Evolutionary conservation across 2,329 filamentous ascomycete genomes (phyloP).

Genomic region (Drechslerella dactyloides): DNA sequence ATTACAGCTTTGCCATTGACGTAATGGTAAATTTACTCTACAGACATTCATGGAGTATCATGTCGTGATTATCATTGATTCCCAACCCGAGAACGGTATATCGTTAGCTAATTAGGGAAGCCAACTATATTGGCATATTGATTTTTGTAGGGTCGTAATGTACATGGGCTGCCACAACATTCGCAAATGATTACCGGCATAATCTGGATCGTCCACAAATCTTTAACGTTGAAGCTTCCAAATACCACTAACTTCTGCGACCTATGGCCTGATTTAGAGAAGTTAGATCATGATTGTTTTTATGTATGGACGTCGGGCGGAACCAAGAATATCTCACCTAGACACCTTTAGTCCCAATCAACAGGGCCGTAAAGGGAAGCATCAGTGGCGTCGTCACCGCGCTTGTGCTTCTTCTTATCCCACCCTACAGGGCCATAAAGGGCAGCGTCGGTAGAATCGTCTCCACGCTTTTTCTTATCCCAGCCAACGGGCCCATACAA

Average conservation of each 20-base stretch:
- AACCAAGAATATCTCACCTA: conserved; percentile 1
- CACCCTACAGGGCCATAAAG: background rate
- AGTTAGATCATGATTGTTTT: conserved; percentile 1
- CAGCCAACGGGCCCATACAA: background rate
- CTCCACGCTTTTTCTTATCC: background rate
- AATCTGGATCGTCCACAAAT: background rate
- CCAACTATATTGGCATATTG: too few species aligned
- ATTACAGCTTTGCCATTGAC: too few species aligned
- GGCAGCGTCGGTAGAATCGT: background rate
- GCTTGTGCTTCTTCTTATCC: background rate
- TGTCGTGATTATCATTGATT: too few species aligned
- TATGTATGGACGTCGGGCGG: background rate
- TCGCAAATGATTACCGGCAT: too few species aligned
- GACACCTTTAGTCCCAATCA: conserved; percentile 6
- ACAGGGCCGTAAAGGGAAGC: conserved; percentile 20
- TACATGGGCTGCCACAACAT: too few species aligned
- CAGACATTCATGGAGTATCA: too few species aligned
- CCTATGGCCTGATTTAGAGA: background rate
- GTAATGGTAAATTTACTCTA: too few species aligned
- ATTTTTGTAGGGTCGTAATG: too few species aligned
- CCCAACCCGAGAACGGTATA: too few species aligned
- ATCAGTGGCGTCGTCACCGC: conserved; percentile 1
- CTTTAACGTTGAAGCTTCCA: background rate
- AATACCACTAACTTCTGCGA: background rate
- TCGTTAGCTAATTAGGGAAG: too few species aligned